These are phyloP conservation scores for Pseudonitzschia multiseries DNA, from an alignment of 108 stramenopile species.

Conservation along the genomic window DNA sequence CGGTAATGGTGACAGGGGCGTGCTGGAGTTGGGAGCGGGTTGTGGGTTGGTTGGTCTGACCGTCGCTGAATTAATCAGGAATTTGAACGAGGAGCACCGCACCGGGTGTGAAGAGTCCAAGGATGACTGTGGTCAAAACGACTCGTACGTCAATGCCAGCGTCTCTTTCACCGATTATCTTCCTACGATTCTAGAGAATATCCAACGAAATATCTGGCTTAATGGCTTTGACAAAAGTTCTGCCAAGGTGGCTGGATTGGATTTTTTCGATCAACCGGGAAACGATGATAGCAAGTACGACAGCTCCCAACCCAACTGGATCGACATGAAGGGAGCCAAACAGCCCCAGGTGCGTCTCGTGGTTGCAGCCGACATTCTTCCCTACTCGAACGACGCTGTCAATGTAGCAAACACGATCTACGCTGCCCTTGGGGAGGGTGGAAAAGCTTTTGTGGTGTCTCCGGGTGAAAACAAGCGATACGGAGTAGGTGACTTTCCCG, in stretches of 20 bases:
- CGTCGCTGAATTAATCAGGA: slow-evolving; percentile 4
- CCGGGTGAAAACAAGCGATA: slow-evolving; percentile 7
- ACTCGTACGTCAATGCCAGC: slow-evolving; percentile 4
- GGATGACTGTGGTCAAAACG: slow-evolving; percentile 10
- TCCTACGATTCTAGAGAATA: slow-evolving; percentile 3
- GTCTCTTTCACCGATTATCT: slow-evolving; percentile 19
- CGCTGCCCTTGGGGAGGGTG: slow-evolving; percentile 9
- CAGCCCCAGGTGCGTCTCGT: slow-evolving; percentile 16
- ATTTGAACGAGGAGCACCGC: not conserved
- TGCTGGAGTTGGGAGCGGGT: slow-evolving; percentile 17
- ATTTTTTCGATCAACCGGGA: slow-evolving; percentile 20
- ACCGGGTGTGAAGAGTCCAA: slow-evolving; percentile 2
- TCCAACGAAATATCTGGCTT: slow-evolving; percentile 14
- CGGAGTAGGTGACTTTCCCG: slow-evolving; percentile 7
- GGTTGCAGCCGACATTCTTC: slow-evolving; percentile 15
- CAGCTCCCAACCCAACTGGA: slow-evolving; percentile 12
- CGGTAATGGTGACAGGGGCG: not conserved
- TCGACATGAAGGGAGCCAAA: slow-evolving; percentile 15
- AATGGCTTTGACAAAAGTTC: slow-evolving; percentile 1
- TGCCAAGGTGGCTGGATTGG: slow-evolving; percentile 12
- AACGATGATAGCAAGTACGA: slow-evolving; percentile 19
- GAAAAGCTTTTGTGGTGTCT: slow-evolving; percentile 2
- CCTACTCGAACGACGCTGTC: slow-evolving; percentile 12
- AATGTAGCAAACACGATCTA: slow-evolving; percentile 18
- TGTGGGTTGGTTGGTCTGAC: slow-evolving; percentile 18